phyloP scores from a whole-genome alignment of 1,284 basidiomycete species.

The Microbotryum saponariae region DNA sequence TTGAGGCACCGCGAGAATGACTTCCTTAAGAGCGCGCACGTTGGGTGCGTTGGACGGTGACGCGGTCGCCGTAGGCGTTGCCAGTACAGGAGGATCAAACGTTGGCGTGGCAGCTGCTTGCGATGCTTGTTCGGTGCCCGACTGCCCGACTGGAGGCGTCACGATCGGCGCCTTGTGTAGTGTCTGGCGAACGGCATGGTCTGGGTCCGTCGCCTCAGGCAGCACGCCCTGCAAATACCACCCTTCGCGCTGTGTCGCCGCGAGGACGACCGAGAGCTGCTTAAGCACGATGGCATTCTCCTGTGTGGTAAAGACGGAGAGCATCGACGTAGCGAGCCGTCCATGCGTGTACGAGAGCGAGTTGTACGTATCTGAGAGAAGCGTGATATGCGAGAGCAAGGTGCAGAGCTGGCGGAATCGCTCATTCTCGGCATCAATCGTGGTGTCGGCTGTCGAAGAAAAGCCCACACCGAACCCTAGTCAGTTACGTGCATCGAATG shows the following conservation, averaged over 20 bases:
- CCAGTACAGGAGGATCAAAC: too few relatives aligned
- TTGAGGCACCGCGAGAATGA: too few relatives aligned
- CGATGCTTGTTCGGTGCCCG: too few relatives aligned
- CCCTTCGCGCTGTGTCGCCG: background rate
- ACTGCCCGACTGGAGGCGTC: too few relatives aligned
- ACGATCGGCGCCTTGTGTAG: too few relatives aligned
- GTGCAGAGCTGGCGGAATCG: constrained; percentile 69
- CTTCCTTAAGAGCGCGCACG: too few relatives aligned
- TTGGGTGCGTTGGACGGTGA: constrained; percentile 46
- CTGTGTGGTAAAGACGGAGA: constrained; percentile 63
- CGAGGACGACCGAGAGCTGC: constrained; percentile 47
- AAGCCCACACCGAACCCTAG: constrained; percentile 3
- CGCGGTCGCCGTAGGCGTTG: too few relatives aligned
- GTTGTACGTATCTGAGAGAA: constrained; percentile 81
- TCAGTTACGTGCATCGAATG: background rate
- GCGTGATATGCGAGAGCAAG: constrained; percentile 67
- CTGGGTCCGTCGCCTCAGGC: constrained; percentile 1
- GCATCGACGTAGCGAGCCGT: constrained; percentile 63
- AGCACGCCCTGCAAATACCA: background rate
- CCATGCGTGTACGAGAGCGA: constrained; percentile 79
- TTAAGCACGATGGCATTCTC: constrained; percentile 59
- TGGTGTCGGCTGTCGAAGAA: constrained; percentile 44
- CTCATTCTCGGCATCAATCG: constrained; percentile 51
- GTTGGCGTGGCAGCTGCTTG: too few relatives aligned
- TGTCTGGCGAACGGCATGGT: constrained; percentile 1